A percentile compares a stretch with the other conserved stretches of the same genome.
phyloP scores from a whole-genome alignment of 2,329 filamentous ascomycete genomes.

The Talaromyces sp. region DNA sequence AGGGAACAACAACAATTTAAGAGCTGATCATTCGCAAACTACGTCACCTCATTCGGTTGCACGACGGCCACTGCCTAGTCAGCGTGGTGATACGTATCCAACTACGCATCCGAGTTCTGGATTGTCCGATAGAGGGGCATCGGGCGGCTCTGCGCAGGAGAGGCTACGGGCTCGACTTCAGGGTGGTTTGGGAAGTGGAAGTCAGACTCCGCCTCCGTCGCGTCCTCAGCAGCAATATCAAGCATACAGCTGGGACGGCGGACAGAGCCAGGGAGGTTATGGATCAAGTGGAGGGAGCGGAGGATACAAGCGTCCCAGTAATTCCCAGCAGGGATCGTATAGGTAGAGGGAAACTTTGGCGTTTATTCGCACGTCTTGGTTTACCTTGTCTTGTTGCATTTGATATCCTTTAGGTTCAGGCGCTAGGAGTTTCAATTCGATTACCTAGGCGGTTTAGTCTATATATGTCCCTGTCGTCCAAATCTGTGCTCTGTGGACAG shows the following conservation, averaged over 20 bases:
- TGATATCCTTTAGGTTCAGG: not conserved
- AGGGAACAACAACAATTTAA: conserved; percentile 1
- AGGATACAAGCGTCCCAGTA: conserved; percentile 6
- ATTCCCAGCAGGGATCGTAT: too few relatives aligned
- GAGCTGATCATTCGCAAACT: conserved; percentile 23
- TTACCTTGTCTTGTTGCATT: not conserved
- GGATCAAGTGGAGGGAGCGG: not conserved
- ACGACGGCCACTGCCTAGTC: conserved; percentile 61
- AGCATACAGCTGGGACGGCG: not conserved
- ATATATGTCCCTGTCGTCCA: too few relatives aligned
- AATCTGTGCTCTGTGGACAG: too few relatives aligned
- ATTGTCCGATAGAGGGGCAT: conserved; percentile 26
- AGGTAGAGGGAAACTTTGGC: not conserved
- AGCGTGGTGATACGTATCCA: conserved; percentile 71
- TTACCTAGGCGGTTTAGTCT: too few relatives aligned
- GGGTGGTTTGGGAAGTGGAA: conserved; percentile 48
- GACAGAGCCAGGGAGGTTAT: not conserved
- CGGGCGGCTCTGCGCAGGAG: conserved; percentile 62
- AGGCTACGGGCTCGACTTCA: conserved; percentile 75
- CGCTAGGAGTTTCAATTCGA: not conserved
- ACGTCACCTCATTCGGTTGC: conserved; percentile 32
- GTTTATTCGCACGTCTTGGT: not conserved
- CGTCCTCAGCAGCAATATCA: conserved; percentile 10
- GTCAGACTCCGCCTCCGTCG: conserved; percentile 22
- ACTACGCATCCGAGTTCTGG: conserved; percentile 42